Percentiles rank a stretch among this genome's conserved stretches.
phyloP scores from a whole-genome alignment of 768 basidiomycete genomes.

The Heimioporus sp. region DNA sequence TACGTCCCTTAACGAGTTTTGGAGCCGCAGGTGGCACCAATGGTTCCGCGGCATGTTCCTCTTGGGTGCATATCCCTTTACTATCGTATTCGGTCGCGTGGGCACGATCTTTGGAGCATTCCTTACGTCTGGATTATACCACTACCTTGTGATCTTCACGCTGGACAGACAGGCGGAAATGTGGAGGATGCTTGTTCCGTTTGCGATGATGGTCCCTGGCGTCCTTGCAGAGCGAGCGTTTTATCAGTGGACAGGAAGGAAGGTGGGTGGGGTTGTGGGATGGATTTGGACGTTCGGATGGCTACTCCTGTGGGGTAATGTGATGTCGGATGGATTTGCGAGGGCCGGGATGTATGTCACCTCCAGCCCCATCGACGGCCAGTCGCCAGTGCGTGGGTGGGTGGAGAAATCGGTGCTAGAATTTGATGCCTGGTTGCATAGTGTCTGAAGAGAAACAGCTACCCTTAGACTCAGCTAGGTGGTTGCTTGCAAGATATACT shows the following conservation, averaged over 20 bases:
- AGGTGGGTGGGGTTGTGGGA: not conserved
- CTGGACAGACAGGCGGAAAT: not conserved
- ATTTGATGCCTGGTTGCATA: not conserved
- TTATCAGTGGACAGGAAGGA: not conserved
- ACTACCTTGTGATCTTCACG: not conserved
- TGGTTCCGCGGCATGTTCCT: not conserved
- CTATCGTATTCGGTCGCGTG: not conserved
- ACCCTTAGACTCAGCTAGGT: too few relatives aligned
- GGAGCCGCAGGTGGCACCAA: conserved; percentile 1
- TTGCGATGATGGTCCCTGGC: not conserved
- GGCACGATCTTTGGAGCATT: not conserved
- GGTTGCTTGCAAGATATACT: too few relatives aligned
- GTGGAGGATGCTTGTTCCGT: conserved; percentile 1
- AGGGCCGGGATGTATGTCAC: not conserved
- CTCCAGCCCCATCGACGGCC: not conserved
- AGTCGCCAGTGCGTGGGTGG: not conserved
- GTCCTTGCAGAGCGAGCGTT: not conserved
- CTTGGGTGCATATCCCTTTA: not conserved
- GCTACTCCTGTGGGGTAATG: not conserved
- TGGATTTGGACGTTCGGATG: not conserved
- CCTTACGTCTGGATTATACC: not conserved
- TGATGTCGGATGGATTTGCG: not conserved
- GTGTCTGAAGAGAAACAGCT: too few relatives aligned
- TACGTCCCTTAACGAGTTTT: not conserved
- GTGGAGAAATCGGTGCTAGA: not conserved